phyloP scores from a whole-genome alignment of 306 rosid species.

The Vicia sativa region DNA sequence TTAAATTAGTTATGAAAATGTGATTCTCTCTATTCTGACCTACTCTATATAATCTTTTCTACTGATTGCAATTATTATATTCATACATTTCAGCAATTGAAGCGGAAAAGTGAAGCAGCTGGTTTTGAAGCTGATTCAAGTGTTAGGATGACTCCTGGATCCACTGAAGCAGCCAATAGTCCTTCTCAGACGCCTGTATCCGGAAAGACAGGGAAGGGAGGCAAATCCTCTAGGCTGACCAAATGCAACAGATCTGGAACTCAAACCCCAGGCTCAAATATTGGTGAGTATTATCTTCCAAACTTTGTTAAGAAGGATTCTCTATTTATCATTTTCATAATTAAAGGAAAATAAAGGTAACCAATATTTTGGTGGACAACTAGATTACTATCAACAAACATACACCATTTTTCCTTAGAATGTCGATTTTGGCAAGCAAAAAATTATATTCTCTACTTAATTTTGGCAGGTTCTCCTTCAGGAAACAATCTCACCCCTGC shows the following conservation, averaged over 20 bases:
- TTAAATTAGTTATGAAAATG: neutral
- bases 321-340: neutral
- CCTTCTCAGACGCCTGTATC: conserved; percentile 74
- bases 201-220: conserved; percentile 66
- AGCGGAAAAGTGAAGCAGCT: conserved; percentile 70
- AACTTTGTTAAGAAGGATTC: conserved; percentile 34
- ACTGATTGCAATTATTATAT: conserved; percentile 27
- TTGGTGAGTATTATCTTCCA: conserved; percentile 55
- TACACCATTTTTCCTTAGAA: conserved; percentile 15
- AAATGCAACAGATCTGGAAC: conserved; percentile 76
- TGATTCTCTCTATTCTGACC: conserved; percentile 26
- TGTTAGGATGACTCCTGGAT: conserved; percentile 59
- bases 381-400: conserved; percentile 13
- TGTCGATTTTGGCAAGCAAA: conserved; percentile 16
- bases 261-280: conserved; percentile 70
- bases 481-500: conserved; percentile 82
- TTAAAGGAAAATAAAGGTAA: conserved; percentile 7
- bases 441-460: conserved; percentile 16
- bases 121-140: conserved; percentile 70
- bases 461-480: conserved; percentile 86
- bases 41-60: conserved; percentile 16
- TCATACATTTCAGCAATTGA: conserved; percentile 55
- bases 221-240: conserved; percentile 71
- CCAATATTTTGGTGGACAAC: conserved; percentile 1
- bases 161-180: conserved; percentile 55